Percentiles rank a stretch among this genome's conserved stretches.
Evolutionary conservation across 805 yeast species (phyloP).

Genomic region (Candida nonsorbophila): DNA sequence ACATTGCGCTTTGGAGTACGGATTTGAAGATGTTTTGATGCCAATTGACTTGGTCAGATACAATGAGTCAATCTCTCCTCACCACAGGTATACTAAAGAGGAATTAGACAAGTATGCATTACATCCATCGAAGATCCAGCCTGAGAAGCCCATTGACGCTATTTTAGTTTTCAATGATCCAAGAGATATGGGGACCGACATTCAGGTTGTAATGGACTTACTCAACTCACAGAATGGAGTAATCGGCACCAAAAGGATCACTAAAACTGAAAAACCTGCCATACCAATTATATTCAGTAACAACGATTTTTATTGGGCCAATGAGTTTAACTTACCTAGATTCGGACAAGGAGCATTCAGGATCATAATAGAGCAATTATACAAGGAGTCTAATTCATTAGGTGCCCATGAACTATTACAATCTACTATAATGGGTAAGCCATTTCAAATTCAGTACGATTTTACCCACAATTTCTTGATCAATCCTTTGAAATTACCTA

Average conservation of each 20-base stretch:
- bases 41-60: conserved; percentile 66
- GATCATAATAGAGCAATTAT: conserved; percentile 55
- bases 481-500: conserved; percentile 33
- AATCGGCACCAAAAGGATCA: conserved; percentile 53
- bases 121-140: conserved; percentile 19
- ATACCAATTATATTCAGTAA: conserved; percentile 77
- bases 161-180: conserved; percentile 85
- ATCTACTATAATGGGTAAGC: conserved; percentile 73
- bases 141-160: conserved; percentile 55
- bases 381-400: conserved; percentile 48
- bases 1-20: conserved; percentile 68
- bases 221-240: conserved; percentile 59
- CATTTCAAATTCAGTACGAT: conserved; percentile 71
- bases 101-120: conserved; percentile 41
- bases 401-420: conserved; percentile 29
- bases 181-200: conserved; percentile 79
- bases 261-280: conserved; percentile 36
- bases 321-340: conserved; percentile 69
- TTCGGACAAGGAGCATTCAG: conserved; percentile 92
- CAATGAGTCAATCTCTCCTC: conserved; percentile 61
- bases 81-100: conserved; percentile 47
- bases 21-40: conserved; percentile 68
- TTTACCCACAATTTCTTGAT: conserved; percentile 72
- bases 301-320: conserved; percentile 85
- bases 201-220: conserved; percentile 71